A percentile compares a stretch with the other conserved stretches of the same genome.
These are phyloP conservation scores for Phialophora macrospora DNA, from an alignment of 2,329 filamentous ascomycete species.

Conservation along the genomic window DNA sequence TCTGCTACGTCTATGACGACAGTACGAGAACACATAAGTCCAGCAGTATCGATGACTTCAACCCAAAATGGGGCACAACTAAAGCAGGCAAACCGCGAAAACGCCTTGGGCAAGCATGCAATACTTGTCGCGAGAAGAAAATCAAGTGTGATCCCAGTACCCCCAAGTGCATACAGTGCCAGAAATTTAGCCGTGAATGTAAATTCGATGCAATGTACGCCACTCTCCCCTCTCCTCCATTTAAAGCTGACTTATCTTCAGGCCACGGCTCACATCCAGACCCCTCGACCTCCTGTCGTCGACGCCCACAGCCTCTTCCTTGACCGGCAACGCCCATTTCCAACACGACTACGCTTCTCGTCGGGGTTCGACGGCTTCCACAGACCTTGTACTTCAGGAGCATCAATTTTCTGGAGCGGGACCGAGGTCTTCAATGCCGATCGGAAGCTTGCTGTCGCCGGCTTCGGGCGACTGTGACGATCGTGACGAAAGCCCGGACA, in stretches of 20 bases:
- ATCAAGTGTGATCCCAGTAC: conserved; percentile 93
- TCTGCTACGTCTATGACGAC: conserved; percentile 86
- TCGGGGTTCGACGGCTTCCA: conserved; percentile 28
- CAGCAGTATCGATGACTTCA: conserved; percentile 84
- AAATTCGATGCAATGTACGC: conserved; percentile 78
- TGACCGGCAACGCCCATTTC: conserved; percentile 28
- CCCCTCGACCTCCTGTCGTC: conserved; percentile 19
- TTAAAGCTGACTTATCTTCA: conserved; percentile 13
- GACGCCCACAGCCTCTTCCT: conserved; percentile 19
- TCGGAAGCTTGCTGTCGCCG: conserved; percentile 32
- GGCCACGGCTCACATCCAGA: conserved; percentile 18
- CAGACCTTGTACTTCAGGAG: conserved; percentile 43
- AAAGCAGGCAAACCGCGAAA: conserved; percentile 94
- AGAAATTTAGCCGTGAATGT: conserved; percentile 86
- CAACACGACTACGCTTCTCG: conserved; percentile 10
- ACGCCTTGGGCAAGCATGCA: conserved; percentile 85
- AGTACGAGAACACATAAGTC: conserved; percentile 79
- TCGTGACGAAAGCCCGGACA: conserved; percentile 41
- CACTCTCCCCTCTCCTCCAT: not conserved
- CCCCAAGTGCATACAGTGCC: conserved; percentile 86
- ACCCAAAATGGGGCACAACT: conserved; percentile 90
- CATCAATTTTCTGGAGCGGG: conserved; percentile 40
- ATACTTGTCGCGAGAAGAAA: conserved; percentile 94
- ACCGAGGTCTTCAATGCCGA: conserved; percentile 24
- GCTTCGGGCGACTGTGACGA: conserved; percentile 40